Evolutionary conservation across 176 grass and related monocot genomes (phyloP), one percentile per base, ranked within the genome.

Genomic region (Triticum monococcum): DNA sequence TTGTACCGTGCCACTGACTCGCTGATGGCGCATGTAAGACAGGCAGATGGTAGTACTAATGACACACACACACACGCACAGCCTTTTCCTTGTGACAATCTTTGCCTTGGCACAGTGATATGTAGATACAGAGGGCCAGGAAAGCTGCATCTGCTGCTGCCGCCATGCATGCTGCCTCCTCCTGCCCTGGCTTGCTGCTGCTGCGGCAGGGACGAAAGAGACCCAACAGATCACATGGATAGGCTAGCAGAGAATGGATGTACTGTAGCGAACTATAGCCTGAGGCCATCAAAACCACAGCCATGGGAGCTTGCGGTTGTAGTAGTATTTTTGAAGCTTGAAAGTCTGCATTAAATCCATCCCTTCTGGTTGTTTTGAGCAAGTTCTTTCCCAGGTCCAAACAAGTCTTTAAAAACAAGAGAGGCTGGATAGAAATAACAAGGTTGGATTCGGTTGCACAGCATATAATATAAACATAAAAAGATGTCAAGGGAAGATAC

Each of bases 151-250:
- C 76, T 80, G 75, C 32, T 54, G 54, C 54, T 0, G 54, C 41
- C 56, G 74, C 1, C 74, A 56, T 68, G 74, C 74, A 77, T 68
- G 84, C 88, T 79, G 79, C 80, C 73, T 56, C 79, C 68, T 70
- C 72, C 89, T 80, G 75, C 81, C 79, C 79, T 43, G 69, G 11
- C 68, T 68, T 90, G 81, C 76, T 63, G 81, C 77, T 71, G 89
- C 86, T 4, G 77, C 48, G 54, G 78, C 87, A 87, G 86, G 50
- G 50, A 54, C 38, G 87, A 91, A 89, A 91, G 85, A 88, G 94
- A 84, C 85, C 69, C 76, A 89, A 77, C 90, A 88, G 88, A 90
- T 91, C 89, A 93, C 91, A 79, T 88, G 86, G 77, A 90, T 80
- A 82, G 62, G 73, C 75, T 18, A 84, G 77, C 20, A 11, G 5